These are phyloP conservation scores for Psilocybe cubensis DNA, from an alignment of 768 basidiomycete species.

Conservation along the genomic window DNA sequence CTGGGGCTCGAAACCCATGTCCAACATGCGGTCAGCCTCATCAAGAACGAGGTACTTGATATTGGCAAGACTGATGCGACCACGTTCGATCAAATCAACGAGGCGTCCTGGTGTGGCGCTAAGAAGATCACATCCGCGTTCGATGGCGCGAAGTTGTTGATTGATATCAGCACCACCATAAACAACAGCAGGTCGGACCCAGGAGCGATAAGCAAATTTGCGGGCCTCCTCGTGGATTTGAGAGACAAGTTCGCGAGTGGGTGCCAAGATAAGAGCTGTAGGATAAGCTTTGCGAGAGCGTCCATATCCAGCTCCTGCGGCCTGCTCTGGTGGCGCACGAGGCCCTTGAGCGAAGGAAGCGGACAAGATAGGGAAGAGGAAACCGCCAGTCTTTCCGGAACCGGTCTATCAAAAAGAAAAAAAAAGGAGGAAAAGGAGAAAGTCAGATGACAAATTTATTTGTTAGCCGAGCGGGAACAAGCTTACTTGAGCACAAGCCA, in stretches of 20 bases:
- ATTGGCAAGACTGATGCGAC: slow-evolving; percentile 94
- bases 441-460: slow-evolving; percentile 20
- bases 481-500: slow-evolving; percentile 91
- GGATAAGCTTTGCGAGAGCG: slow-evolving; percentile 91
- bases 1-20: slow-evolving; percentile 99
- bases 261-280: slow-evolving; percentile 95
- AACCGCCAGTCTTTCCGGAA: slow-evolving; percentile 98
- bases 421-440: slow-evolving; percentile 18
- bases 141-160: slow-evolving; percentile 90
- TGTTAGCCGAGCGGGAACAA: slow-evolving; percentile 11
- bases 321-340: slow-evolving; percentile 61
- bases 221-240: slow-evolving; percentile 99
- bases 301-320: slow-evolving; percentile 55
- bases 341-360: slow-evolving; percentile 89
- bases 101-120: slow-evolving; percentile 98
- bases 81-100: slow-evolving; percentile 97
- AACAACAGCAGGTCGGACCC: slow-evolving; percentile 98
- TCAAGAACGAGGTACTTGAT: slow-evolving; percentile 98
- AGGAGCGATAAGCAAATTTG: slow-evolving; percentile 98
- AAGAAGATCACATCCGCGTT: slow-evolving; percentile 96
- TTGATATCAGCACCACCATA: slow-evolving; percentile 99
- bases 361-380: slow-evolving; percentile 98
- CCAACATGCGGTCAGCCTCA: slow-evolving; percentile 99
- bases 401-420: slow-evolving; percentile 71
- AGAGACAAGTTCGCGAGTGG: slow-evolving; percentile 97